Evolutionary conservation across 2,329 filamentous ascomycete genomes (phyloP).

Genomic region (Colletotrichum karsti): DNA sequence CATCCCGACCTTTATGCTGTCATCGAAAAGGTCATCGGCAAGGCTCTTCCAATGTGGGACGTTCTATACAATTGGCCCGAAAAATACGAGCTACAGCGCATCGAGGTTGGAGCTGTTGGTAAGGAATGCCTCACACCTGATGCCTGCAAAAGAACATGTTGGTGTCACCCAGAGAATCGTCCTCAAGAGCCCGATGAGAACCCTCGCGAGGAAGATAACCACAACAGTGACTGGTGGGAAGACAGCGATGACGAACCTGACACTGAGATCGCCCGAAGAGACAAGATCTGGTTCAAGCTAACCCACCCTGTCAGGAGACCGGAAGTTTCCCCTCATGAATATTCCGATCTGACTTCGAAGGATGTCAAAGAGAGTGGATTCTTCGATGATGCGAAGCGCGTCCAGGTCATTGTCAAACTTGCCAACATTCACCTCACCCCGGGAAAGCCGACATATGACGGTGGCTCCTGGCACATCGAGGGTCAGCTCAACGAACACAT

Average conservation of each 20-base stretch:
- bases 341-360: background rate
- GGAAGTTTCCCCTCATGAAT: background rate
- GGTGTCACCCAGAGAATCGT: slow-evolving; percentile 31
- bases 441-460: slow-evolving; percentile 60
- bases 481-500: slow-evolving; percentile 70
- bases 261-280: slow-evolving; percentile 8
- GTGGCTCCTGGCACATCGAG: slow-evolving; percentile 65
- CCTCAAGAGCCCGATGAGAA: slow-evolving; percentile 37
- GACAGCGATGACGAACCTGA: slow-evolving; percentile 30
- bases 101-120: slow-evolving; percentile 27
- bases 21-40: slow-evolving; percentile 50
- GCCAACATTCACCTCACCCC: slow-evolving; percentile 69
- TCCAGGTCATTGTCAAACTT: slow-evolving; percentile 73
- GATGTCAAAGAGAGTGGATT: slow-evolving; percentile 39
- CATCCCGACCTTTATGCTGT: slow-evolving; percentile 48
- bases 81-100: slow-evolving; percentile 37
- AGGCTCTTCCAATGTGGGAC: slow-evolving; percentile 56
- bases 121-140: slow-evolving; percentile 31
- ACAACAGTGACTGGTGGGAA: slow-evolving; percentile 20
- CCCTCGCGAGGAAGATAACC: slow-evolving; percentile 25
- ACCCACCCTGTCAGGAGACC: slow-evolving; percentile 36
- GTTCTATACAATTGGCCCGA: slow-evolving; percentile 41
- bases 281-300: slow-evolving; percentile 36
- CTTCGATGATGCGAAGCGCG: slow-evolving; percentile 37
- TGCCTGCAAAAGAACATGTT: slow-evolving; percentile 25